phyloP scores from a whole-genome alignment of 345 rosid species.

The Rubroshorea leprosula region DNA sequence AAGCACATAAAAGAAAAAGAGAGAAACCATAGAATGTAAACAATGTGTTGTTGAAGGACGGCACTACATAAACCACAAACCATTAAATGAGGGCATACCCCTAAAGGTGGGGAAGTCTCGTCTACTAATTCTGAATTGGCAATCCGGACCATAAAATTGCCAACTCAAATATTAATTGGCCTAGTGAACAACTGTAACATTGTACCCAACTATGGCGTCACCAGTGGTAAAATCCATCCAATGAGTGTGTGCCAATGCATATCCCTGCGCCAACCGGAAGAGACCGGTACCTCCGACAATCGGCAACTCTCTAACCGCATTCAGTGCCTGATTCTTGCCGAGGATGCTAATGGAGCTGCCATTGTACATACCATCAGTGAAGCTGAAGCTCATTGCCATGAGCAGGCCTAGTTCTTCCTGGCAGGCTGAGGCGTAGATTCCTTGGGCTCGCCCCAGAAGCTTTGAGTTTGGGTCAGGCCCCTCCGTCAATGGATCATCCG shows the following conservation, averaged over 20 bases:
- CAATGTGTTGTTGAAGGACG: too few species aligned
- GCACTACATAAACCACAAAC: too few species aligned
- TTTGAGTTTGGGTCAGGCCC: constrained; percentile 50
- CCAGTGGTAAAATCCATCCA: constrained; percentile 38
- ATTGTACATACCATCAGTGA: constrained; percentile 51
- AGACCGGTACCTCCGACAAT: constrained; percentile 54
- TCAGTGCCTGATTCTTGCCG: constrained; percentile 37
- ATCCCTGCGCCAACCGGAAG: constrained; percentile 60
- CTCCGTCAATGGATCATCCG: constrained; percentile 53
- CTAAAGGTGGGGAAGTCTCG: too few species aligned
- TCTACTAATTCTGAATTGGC: too few species aligned
- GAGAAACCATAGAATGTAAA: too few species aligned
- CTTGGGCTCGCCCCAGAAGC: constrained; percentile 63
- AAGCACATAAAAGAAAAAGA: too few species aligned
- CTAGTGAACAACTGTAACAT: constrained; percentile 53
- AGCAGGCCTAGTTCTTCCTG: constrained; percentile 37
- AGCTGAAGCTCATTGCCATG: constrained; percentile 49
- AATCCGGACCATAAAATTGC: too few species aligned
- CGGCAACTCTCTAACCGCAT: constrained; percentile 50
- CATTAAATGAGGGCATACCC: too few species aligned
- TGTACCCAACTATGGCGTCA: constrained; percentile 53
- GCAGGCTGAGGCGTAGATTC: constrained; percentile 43
- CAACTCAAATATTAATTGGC: background rate
- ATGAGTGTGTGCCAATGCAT: constrained; percentile 41
- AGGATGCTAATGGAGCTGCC: constrained; percentile 57